Percentiles rank a stretch among this genome's conserved stretches.
Evolutionary conservation across 495 filamentous ascomycete species (phyloP).

Genomic region (Tuber calosporum): DNA sequence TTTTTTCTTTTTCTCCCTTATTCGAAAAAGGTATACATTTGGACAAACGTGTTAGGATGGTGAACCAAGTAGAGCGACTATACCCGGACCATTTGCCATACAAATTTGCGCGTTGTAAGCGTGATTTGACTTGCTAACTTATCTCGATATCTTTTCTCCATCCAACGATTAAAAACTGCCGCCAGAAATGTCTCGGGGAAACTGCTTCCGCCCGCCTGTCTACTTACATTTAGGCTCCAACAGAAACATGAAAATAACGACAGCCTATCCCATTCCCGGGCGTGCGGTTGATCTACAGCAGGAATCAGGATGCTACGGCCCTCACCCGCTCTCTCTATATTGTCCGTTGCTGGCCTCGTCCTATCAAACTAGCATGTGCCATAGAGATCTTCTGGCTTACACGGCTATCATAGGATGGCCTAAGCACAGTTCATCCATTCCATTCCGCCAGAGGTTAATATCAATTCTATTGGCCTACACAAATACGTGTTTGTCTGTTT

Average conservation of each 20-base stretch:
- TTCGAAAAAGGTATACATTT: neutral
- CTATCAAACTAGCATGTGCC: neutral
- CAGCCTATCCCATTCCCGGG: neutral
- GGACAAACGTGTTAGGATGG: neutral
- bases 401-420: neutral
- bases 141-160: neutral
- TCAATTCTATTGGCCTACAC: neutral
- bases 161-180: neutral
- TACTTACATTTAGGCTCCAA: neutral
- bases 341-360: neutral
- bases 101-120: neutral
- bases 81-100: neutral
- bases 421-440: neutral
- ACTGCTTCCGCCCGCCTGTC: neutral
- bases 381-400: neutral
- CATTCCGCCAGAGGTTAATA: neutral
- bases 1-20: neutral
- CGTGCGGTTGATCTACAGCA: neutral
- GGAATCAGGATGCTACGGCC: neutral
- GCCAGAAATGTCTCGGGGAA: neutral
- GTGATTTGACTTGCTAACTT: neutral
- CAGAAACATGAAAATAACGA: neutral
- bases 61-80: neutral
- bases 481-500: neutral
- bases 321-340: neutral